Base-by-base conservation (phyloP, 2,329 filamentous ascomycete species). In the Epichloe sp. region DNA sequence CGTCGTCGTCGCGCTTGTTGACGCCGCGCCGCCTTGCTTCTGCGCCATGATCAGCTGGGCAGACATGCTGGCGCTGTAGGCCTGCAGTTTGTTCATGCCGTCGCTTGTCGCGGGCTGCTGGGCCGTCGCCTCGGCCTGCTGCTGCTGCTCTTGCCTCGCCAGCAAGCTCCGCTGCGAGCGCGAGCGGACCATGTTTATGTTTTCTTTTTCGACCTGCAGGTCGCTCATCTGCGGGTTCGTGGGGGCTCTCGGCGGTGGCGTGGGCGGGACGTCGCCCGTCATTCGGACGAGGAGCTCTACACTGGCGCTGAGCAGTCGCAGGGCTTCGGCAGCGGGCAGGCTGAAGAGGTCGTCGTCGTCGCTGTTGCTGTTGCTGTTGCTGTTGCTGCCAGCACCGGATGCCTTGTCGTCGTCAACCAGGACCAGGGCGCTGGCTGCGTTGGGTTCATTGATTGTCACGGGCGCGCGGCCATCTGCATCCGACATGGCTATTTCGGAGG, bases 221-320 rank as follows among this genome's bases (percentile, higher is more conserved):
- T 73, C 77, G 54, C 72, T 74, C 78, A 83, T 80, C 62, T 82
- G 81, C 21, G 84, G 82, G n/a, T 82, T 77, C 2, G 75, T 76
- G 0, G 79, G 79, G 23, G 75, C 76, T 49, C 75, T 76, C 2
- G 83, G 77, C 5, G 85, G 84, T 51, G 85, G 86, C n/a, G 84
- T 93, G 15, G 85, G 85, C 21, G 86, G 87, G 12, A 93, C 74
- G 61, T 95, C 87, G 62, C 86, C 85, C 2, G 85, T 87, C 53
- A 83, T 73, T 55, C 78, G 77, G 31, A 88, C 83, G 48, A 93
- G 74, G 4, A 80, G 75, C 59, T 89, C 85, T 54, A 89, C 72
- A 52, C 80, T 80, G 40, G 80, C 75, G 57, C 83, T 83, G n/a
- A 97, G 77, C 56, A 95, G 72, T 61, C 84, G 86, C 61, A 97